Evolutionary conservation across 2,329 filamentous ascomycete species (phyloP), one percentile per base, ranked within the genome.

Genomic region (Penicillium nordicum): DNA sequence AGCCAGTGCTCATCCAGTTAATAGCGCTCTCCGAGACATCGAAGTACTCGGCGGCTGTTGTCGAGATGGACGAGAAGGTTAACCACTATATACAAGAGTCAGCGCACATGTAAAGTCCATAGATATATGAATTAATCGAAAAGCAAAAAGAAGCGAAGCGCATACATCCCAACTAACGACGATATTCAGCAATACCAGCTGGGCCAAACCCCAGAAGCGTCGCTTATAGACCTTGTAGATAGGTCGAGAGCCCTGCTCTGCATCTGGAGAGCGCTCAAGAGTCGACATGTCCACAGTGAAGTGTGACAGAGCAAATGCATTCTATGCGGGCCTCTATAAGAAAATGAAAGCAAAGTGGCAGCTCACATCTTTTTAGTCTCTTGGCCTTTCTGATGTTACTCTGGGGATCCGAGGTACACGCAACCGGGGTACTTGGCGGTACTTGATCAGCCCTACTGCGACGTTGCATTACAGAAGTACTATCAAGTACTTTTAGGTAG

Each of bases 121-220:
- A n/a, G 44, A 27, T 58, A 32, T 32, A 42, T 44, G 8, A 25
- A 48, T 32, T 57, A 6, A 27, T n/a, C 14, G 25, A 8, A 40
- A 30, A 14, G n/a, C 16, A 18, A 8, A 37, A 32, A 14, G 16
- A 11, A 36, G 34, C 32, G 16, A 11, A 36, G 34, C 32, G 58
- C 90, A 81, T 82, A 94, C 90, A 83, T 95, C 91, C 93, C 93
- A 97, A 69, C 90, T 95, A 41, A 96, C 88, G 58, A 97, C 85
- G 54, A 97, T 88, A 72, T 97, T 99, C 75, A 97, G 79, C 67
- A 97, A 75, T 7, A 92, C 88, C 69, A 97, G 76, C 74, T 96
- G 90, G 23, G 84, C 76, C 50, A 99, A 79, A 0, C 94, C 94
- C 72, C 96, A 89, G 86, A 91, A 99, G 43, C 94, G 84, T 68